Evolutionary conservation across 306 rosid species (phyloP), one percentile per base, ranked within the genome.

Genomic region (Cucurbita argyrosperma): DNA sequence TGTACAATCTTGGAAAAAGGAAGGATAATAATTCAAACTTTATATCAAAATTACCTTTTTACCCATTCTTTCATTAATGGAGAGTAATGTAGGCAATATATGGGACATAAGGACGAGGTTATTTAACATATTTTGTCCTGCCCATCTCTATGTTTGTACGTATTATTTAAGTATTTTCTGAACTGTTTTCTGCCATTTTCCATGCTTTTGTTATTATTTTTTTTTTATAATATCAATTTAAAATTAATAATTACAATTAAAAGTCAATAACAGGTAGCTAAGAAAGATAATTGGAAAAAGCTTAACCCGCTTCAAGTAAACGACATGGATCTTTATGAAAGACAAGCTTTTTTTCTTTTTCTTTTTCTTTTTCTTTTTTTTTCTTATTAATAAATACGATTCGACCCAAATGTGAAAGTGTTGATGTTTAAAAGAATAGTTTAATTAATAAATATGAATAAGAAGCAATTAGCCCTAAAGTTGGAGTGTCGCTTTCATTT

Each of bases 1-100:
- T 39, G 46, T 38, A 61, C 51, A 76, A 60, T 74, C 69, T 57
- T 60, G 64, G 21, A 37, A 60, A 30, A 19, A 42, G 11, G 50
- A 55, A 71, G 47, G 51, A 43, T 42, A 65, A 77, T 71, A 74
- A 81, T 83, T 83, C 84, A 79, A 80, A 46, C 21, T 69, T 77
- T 72, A 40, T 42, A 23, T 46, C 18, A 65, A 16, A 62, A 35
- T 54, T 18, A 18, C 47, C 38, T 54, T 35, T 35, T 7, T 10
- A 71, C 74, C 71, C 19, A n/a, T 67, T 53, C 42, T 67, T 75
- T 76, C 81, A 83, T 86, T 84, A 83, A 80, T 84, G 75, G 30
- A 26, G 63, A 4, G 26, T 1, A 61, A 37, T 38, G 68, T 61
- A 61, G 12, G 68, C n/a, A 35, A 38, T 8, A 61, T 61, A 61